Evolutionary conservation across 495 filamentous ascomycete species (phyloP).

Genomic region (Lophiostoma macrostomum): DNA sequence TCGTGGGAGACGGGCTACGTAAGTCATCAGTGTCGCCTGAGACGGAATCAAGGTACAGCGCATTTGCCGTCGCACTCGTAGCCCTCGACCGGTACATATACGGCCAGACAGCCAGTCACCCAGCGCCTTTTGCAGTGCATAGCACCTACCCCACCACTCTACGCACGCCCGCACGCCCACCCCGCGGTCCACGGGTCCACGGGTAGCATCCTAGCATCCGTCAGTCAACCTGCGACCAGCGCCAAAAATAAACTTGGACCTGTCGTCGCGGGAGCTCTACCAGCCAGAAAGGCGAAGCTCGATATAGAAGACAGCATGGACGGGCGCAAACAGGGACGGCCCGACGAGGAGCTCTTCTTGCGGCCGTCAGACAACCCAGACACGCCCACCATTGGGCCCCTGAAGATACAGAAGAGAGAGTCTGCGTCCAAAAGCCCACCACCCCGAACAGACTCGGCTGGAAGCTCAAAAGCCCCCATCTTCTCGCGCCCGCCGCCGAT

Average conservation of each 20-base stretch:
- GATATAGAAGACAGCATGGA: constrained; percentile 19
- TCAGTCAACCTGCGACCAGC: constrained; percentile 19
- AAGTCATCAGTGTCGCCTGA: constrained; percentile 28
- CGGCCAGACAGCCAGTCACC: not conserved
- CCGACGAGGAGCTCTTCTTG: constrained; percentile 41
- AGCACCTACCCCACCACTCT: constrained; percentile 27
- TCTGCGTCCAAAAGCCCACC: constrained; percentile 43
- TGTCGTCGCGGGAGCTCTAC: constrained; percentile 16
- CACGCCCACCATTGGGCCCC: constrained; percentile 70
- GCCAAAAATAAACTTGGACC: constrained; percentile 27
- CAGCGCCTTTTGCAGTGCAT: not conserved
- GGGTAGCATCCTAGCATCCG: too few species aligned
- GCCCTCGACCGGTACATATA: not conserved
- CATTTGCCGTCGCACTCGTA: not conserved
- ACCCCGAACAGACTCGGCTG: constrained; percentile 39
- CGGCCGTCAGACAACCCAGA: constrained; percentile 26
- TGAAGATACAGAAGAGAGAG: constrained; percentile 75
- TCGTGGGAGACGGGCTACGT: constrained; percentile 23
- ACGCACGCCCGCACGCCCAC: not conserved
- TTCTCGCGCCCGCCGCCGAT: constrained; percentile 45
- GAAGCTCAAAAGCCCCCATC: constrained; percentile 40
- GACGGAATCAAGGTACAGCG: not conserved
- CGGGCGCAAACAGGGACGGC: constrained; percentile 32
- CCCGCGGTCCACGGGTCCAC: too few species aligned
- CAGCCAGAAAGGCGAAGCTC: constrained; percentile 2